Evolutionary conservation across 768 basidiomycete genomes (phyloP), one percentile per base, ranked within the genome.

Genomic region (Macrolepiota fuliginosa): DNA sequence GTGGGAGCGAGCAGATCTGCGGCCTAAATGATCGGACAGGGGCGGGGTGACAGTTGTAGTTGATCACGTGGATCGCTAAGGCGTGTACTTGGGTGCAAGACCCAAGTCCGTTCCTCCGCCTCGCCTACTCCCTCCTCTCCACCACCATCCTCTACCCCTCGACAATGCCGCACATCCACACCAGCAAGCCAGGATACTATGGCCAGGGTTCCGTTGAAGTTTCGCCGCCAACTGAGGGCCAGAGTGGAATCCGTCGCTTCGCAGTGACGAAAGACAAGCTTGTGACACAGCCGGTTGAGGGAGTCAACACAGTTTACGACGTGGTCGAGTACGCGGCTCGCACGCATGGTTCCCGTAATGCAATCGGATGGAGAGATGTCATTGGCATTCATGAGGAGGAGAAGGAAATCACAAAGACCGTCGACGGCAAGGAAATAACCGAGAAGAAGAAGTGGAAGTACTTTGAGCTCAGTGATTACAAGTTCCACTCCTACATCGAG

Each of bases 401-500:
- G 72, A 98, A 97, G 78, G 87, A 94, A 68, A 84, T 98, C 36
- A 89, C 83, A 70, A 96, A 94, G 81, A 77, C 79, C 32, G 86
- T 95, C 46, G 88, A 81, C 4, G 96, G 96, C 35, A 88, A 94
- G 73, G 85, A 94, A 72, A 80, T 88, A 32, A 86, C 75, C 2
- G 91, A 98, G 81, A 92, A 78, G 73, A 99, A 99, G 84, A 92
- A 82, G 59, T 99, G 96, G 96, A 93, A 90, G 71, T 98, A 90
- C 76, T 99, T 93, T 75, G 84, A 95, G 74, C 83, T 98, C 61
- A 90, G 89, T 73, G 90, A 90, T 63, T 98, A 90, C 83, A 85
- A 92, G 75, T 98, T 88, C 73, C 75, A 90, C 69, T 84, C 74
- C 56, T 98, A 85, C 73, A 67, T 88, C 64, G 84, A 94, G 66